phyloP scores from a whole-genome alignment of 2,329 filamentous ascomycete species.

The Ophidiomyces ophidiicola region DNA sequence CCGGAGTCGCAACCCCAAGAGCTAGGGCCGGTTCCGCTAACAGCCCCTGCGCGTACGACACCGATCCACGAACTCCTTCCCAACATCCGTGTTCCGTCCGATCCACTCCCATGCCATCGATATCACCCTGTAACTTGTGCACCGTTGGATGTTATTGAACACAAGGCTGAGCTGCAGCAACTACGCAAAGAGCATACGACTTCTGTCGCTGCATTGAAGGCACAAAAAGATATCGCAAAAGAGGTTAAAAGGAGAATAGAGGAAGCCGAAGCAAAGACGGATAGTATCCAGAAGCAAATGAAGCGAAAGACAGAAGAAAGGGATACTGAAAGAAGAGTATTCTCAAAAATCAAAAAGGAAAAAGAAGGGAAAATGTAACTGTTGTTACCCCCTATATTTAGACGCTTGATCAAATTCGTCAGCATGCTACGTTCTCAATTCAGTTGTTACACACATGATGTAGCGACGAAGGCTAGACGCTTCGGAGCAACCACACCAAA shows the following conservation, averaged over 20 bases:
- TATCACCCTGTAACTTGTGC: constrained; percentile 32
- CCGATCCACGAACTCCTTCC: constrained; percentile 30
- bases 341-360: constrained; percentile 32
- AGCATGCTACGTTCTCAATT: too few species aligned
- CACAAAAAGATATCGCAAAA: constrained; percentile 28
- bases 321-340: constrained; percentile 32
- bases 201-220: constrained; percentile 26
- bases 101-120: constrained; percentile 23
- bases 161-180: constrained; percentile 24
- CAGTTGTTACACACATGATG: too few species aligned
- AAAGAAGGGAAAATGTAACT: constrained; percentile 19
- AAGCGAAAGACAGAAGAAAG: constrained; percentile 34
- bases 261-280: constrained; percentile 28
- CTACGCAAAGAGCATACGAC: constrained; percentile 29
- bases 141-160: constrained; percentile 23
- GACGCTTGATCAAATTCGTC: too few species aligned
- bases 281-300: constrained; percentile 30
- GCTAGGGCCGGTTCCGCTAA: constrained; percentile 22
- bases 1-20: constrained; percentile 11
- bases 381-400: too few species aligned
- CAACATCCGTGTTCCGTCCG: constrained; percentile 30
- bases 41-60: constrained; percentile 27
- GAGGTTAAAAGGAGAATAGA: constrained; percentile 30
- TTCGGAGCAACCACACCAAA: too few species aligned
- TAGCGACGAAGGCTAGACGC: too few species aligned